Conservation (phyloP, 2,329 filamentous ascomycete genomes). For the Parastagonospora nodorum region DNA sequence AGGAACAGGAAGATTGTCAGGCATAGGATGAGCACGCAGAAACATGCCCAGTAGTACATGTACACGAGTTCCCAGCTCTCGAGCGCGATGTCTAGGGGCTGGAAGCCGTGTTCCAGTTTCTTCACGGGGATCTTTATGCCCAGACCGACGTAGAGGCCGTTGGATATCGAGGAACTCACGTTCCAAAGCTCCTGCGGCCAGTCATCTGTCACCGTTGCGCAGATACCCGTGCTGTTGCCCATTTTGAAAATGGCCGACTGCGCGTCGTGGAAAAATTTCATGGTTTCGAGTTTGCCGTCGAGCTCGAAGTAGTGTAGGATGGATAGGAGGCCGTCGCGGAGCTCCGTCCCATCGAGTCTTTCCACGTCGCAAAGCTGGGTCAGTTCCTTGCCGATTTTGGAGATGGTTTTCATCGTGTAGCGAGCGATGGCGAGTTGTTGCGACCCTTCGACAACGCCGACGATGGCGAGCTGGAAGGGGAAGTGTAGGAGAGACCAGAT, state of each 20-base stretch:
- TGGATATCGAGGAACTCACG: slow-evolving; percentile 28
- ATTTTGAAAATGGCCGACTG: slow-evolving; percentile 21
- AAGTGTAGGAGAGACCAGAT: slow-evolving; percentile 64
- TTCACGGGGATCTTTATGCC: slow-evolving; percentile 41
- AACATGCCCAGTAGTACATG: slow-evolving; percentile 46
- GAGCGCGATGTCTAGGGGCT: slow-evolving; percentile 31
- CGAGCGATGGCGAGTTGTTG: slow-evolving; percentile 61
- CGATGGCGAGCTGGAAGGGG: slow-evolving; percentile 66
- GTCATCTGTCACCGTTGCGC: slow-evolving; percentile 17
- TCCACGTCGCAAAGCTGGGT: slow-evolving; percentile 42
- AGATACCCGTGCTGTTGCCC: slow-evolving; percentile 42
- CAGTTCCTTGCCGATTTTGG: slow-evolving; percentile 47
- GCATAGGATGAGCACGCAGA: slow-evolving; percentile 44
- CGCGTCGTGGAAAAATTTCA: slow-evolving; percentile 15
- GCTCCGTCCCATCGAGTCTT: slow-evolving; percentile 36
- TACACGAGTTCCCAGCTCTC: slow-evolving; percentile 40
- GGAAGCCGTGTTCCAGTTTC: slow-evolving; percentile 27
- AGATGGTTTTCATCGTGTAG: slow-evolving; percentile 52
- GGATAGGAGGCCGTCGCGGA: slow-evolving; percentile 32
- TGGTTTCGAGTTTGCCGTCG: slow-evolving; percentile 37
- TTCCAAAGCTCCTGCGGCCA: slow-evolving; percentile 27
- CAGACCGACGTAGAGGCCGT: slow-evolving; percentile 39
- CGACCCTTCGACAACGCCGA: slow-evolving; percentile 67
- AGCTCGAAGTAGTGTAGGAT: slow-evolving; percentile 37
- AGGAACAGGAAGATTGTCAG: slow-evolving; percentile 47